These are phyloP conservation scores for Escallonia rubra DNA, from an alignment of 129 eudicot species.

Conservation along the genomic window DNA sequence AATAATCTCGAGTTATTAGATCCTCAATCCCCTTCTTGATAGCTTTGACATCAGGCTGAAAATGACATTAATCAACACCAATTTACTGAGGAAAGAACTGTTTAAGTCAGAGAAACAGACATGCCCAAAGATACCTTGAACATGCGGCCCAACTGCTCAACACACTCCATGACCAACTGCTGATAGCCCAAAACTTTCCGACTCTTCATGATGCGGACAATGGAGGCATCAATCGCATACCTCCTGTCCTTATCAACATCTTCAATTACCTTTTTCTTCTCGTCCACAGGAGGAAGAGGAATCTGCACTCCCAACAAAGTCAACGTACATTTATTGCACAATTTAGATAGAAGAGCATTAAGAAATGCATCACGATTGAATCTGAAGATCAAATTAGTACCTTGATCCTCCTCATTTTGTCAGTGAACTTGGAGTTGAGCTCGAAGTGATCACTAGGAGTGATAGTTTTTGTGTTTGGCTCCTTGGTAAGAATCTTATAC, in stretches of 20 bases:
- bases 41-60: conserved; percentile 92
- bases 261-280: conserved; percentile 90
- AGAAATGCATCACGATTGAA: background rate
- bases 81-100: too few species aligned
- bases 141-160: conserved; percentile 96
- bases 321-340: background rate
- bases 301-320: conserved; percentile 37
- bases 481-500: conserved; percentile 82
- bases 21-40: conserved; percentile 93
- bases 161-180: conserved; percentile 89
- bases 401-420: conserved; percentile 93
- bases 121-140: conserved; percentile 52
- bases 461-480: conserved; percentile 86
- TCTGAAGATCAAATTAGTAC: conserved; percentile 24
- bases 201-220: conserved; percentile 91
- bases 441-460: conserved; percentile 69
- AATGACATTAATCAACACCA: background rate
- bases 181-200: conserved; percentile 82
- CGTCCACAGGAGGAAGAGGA: conserved; percentile 94
- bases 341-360: background rate
- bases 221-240: conserved; percentile 86
- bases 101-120: background rate
- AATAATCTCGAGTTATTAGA: conserved; percentile 82
- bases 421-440: conserved; percentile 85
- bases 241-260: conserved; percentile 92